phyloP scores from a whole-genome alignment of 192 early-diverging fungal species.

The Fimicolochytrium jonesii region DNA sequence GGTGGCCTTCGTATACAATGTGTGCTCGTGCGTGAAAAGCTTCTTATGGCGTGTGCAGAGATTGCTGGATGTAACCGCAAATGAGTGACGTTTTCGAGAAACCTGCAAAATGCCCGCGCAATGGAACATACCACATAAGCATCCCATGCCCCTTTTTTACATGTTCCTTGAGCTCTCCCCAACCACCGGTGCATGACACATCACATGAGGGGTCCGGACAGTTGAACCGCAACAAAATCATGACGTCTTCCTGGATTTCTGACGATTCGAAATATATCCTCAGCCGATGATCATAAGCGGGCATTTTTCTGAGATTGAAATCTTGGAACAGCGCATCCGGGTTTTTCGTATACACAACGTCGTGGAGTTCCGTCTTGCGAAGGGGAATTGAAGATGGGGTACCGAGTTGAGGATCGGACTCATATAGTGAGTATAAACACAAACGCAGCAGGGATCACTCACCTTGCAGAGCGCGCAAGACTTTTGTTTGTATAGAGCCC shows the following conservation, averaged over 20 bases:
- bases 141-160: slow-evolving; percentile 69
- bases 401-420: not conserved
- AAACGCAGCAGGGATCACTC: not conserved
- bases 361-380: slow-evolving; percentile 66
- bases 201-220: slow-evolving; percentile 83
- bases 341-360: slow-evolving; percentile 73
- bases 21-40: slow-evolving; percentile 90
- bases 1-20: slow-evolving; percentile 70
- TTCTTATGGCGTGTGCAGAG: slow-evolving; percentile 86
- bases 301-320: slow-evolving; percentile 43
- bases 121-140: slow-evolving; percentile 64
- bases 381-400: not conserved
- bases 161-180: slow-evolving; percentile 82
- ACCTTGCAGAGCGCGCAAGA: slow-evolving; percentile 92
- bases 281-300: slow-evolving; percentile 60
- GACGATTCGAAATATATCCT: slow-evolving; percentile 71
- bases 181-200: slow-evolving; percentile 67
- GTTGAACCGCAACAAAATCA: slow-evolving; percentile 74
- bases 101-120: not conserved
- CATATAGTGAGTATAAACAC: not conserved
- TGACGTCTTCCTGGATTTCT: slow-evolving; percentile 69
- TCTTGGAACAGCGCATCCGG: slow-evolving; percentile 41
- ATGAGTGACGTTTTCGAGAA: not conserved
- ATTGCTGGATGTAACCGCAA: slow-evolving; percentile 54
- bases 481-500: slow-evolving; percentile 81